Percentiles rank a stretch among this genome's conserved stretches.
Conservation (phyloP, 257 asterid species). For the Salvia splendens region DNA sequence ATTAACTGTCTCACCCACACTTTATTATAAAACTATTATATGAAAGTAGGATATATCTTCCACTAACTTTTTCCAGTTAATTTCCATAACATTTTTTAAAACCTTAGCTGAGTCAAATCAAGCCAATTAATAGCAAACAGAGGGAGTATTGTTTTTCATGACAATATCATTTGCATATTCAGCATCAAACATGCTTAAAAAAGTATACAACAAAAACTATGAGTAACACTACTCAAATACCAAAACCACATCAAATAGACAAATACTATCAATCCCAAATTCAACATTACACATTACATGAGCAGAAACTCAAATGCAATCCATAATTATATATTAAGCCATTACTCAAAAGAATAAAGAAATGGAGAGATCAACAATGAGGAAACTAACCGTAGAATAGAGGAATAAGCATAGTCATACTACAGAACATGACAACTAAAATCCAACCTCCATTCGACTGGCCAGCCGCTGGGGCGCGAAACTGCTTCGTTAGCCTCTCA, state of each 20-base stretch:
- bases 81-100: too few species aligned
- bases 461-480: slow-evolving; percentile 36
- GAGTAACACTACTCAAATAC: too few species aligned
- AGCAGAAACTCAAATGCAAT: background rate
- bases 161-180: background rate
- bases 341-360: slow-evolving; percentile 1
- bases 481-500: slow-evolving; percentile 33
- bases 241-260: background rate
- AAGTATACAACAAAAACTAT: too few species aligned
- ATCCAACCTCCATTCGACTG: slow-evolving; percentile 61
- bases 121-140: too few species aligned
- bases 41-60: too few species aligned
- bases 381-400: slow-evolving; percentile 51
- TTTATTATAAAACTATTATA: too few species aligned
- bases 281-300: too few species aligned
- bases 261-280: too few species aligned
- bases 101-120: too few species aligned
- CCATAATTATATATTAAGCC: background rate
- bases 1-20: too few species aligned
- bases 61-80: too few species aligned
- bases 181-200: background rate
- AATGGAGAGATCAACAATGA: slow-evolving; percentile 3
- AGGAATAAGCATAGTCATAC: slow-evolving; percentile 64
- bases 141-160: background rate
- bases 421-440: slow-evolving; percentile 64